Conservation (phyloP, 208 protist species). For the Phytomonas francai region DNA sequence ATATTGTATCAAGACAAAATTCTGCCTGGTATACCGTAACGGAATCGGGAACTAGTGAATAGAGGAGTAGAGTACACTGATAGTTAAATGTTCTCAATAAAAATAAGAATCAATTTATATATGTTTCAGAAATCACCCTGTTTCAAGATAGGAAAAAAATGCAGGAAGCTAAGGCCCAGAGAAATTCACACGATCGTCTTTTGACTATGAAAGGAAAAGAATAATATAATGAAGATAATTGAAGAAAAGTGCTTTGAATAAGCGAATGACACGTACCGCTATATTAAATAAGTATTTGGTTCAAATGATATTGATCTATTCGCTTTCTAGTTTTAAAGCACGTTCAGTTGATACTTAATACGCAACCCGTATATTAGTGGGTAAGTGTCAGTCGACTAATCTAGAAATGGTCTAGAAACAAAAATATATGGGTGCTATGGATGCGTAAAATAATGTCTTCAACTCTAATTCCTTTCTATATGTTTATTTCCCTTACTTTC, state of each 20-base stretch:
- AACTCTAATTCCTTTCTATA: background rate
- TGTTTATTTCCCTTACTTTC: constrained; percentile 7
- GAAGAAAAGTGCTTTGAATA: background rate
- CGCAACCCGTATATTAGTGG: background rate
- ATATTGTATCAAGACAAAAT: constrained; percentile 11
- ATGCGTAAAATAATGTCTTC: constrained; percentile 1
- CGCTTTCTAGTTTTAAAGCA: background rate
- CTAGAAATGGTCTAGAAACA: background rate
- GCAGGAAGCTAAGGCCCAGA: background rate
- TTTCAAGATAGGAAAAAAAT: constrained; percentile 6
- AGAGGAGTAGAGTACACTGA: constrained; percentile 6
- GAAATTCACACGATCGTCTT: background rate
- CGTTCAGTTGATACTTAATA: background rate
- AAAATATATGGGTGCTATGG: background rate
- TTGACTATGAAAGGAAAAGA: constrained; percentile 12
- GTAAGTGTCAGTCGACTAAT: background rate
- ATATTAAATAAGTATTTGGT: background rate
- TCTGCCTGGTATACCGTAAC: background rate
- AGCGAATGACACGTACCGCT: background rate
- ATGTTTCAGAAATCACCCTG: background rate
- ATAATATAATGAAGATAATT: constrained; percentile 10
- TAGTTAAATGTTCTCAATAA: background rate
- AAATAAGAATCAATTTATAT: constrained; percentile 6
- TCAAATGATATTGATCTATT: background rate
- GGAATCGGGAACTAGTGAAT: background rate